These are phyloP conservation scores for Rhipidocladum racemiflorum DNA, from an alignment of 176 grass and related monocot species.

Conservation along the genomic window DNA sequence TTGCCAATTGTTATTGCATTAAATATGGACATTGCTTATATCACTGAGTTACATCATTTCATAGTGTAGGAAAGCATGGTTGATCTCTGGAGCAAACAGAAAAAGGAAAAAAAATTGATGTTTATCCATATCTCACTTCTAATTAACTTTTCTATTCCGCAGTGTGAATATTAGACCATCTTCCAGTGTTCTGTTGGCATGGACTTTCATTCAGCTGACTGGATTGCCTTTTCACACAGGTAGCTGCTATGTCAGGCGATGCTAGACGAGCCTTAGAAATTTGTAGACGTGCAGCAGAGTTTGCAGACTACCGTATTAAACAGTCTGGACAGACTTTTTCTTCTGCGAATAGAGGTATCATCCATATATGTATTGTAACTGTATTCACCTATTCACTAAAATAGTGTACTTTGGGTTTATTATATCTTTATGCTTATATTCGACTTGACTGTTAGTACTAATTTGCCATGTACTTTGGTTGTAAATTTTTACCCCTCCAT, in stretches of 20 bases:
- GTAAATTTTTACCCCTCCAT: slow-evolving; percentile 2
- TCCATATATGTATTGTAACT: not conserved
- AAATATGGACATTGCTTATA: not conserved
- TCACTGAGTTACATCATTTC: not conserved
- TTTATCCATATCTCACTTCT: not conserved
- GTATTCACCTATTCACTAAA: not conserved
- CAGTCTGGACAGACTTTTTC: slow-evolving; percentile 30
- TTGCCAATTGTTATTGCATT: not conserved
- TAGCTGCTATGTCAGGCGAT: slow-evolving; percentile 98
- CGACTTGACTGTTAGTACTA: not conserved
- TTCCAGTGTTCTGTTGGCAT: slow-evolving; percentile 3
- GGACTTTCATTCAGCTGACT: slow-evolving; percentile 5
- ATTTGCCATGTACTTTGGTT: not conserved
- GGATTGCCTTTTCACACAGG: slow-evolving; percentile 46
- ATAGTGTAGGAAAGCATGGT: not conserved
- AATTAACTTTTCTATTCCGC: slow-evolving; percentile 1
- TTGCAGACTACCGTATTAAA: slow-evolving; percentile 81
- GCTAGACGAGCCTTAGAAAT: slow-evolving; percentile 92
- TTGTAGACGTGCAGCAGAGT: slow-evolving; percentile 81
- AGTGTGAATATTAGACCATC: not conserved
- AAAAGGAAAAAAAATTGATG: not conserved
- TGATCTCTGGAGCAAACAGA: not conserved
- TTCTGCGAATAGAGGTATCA: slow-evolving; percentile 37
- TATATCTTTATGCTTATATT: slow-evolving; percentile 23
- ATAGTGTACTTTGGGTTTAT: not conserved